Evolutionary conservation across 306 rosid genomes (phyloP), one percentile per base, ranked within the genome.

Genomic region (Casuarina glauca): DNA sequence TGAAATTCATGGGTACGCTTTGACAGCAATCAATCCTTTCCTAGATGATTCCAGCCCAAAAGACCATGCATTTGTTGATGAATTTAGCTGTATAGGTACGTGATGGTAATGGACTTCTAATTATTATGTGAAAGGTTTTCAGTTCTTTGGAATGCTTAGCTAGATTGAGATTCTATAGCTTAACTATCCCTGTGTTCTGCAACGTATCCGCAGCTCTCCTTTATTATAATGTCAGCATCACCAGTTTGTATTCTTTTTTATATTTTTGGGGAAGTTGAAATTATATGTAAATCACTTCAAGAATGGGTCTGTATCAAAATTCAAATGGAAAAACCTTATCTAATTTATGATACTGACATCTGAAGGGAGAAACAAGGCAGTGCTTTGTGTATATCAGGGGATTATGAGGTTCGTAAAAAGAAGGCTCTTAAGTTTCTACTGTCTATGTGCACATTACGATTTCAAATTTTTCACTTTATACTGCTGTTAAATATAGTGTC

Each of bases 1-100:
- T 53, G 97, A 93, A 76, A 95, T 95, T 83, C 97, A 95, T 57
- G 99, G 99, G 11, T 88, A 95, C 82, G 93, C 97, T 44, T 82
- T 93, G 87, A 91, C 94, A 46, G 91, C 97, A 7, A 79, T 90
- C 57, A 95, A 95, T 77, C 99, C 99, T 46, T 95, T 95, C 72
- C 48, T 85, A 9, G 93, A 91, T 74, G 91, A 90, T 54, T 87
- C 93, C 50, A 76, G 85, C 73, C 51, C 80, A 26, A 95, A 79
- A 79, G 97, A 95, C 86, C 97, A 88, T 75, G 93, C 85, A 41
- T 95, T 95, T 72, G 97, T 95, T 53, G 97, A 95, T 73, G 97
- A 95, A 81, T 91, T 89, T 82, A 93, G 97, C 87, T 93, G 99
- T 87, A 93, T 95, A 85, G 98, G 98, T 94, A 89, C 19, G 75